phyloP scores from a whole-genome alignment of 2,329 filamentous ascomycete genomes.

The Emericellopsis cladophorae region DNA sequence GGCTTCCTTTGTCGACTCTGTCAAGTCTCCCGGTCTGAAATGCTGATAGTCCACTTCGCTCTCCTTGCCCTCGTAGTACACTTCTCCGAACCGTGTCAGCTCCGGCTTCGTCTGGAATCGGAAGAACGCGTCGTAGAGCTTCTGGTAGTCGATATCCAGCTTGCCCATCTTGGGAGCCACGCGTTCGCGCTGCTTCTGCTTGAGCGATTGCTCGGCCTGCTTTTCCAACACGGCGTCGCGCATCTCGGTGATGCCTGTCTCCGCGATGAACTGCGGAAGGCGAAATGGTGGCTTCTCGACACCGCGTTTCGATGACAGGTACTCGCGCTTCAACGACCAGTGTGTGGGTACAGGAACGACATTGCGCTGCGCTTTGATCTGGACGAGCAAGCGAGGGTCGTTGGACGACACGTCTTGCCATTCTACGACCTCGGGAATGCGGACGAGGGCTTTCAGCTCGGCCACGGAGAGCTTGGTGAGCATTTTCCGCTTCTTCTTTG shows the following conservation, averaged over 20 bases:
- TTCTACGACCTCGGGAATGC: slow-evolving; percentile 86
- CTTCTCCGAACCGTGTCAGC: slow-evolving; percentile 87
- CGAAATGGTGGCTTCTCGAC: slow-evolving; percentile 92
- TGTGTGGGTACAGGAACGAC: slow-evolving; percentile 88
- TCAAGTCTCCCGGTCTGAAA: slow-evolving; percentile 79
- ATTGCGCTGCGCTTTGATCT: slow-evolving; percentile 91
- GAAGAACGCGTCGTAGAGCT: slow-evolving; percentile 97
- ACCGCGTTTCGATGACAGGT: slow-evolving; percentile 90
- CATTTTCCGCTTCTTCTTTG: slow-evolving; percentile 90
- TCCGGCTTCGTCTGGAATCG: slow-evolving; percentile 93
- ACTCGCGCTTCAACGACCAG: slow-evolving; percentile 94
- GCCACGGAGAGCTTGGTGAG: slow-evolving; percentile 88
- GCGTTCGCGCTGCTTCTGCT: slow-evolving; percentile 89
- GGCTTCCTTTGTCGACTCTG: slow-evolving; percentile 80
- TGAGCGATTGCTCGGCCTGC: slow-evolving; percentile 79
- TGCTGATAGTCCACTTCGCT: slow-evolving; percentile 91
- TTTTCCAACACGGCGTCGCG: slow-evolving; percentile 92
- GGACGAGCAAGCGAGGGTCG: slow-evolving; percentile 78
- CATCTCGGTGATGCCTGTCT: slow-evolving; percentile 97
- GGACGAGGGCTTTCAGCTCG: slow-evolving; percentile 84
- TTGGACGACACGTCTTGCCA: slow-evolving; percentile 93
- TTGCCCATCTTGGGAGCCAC: slow-evolving; percentile 95
- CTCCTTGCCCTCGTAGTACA: slow-evolving; percentile 99
- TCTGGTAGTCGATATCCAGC: slow-evolving; percentile 96
- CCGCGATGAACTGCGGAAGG: slow-evolving; percentile 90